These are phyloP conservation scores for Cutaneotrichosporon cavernicola DNA, from an alignment of 1,284 basidiomycete species.

Conservation along the genomic window DNA sequence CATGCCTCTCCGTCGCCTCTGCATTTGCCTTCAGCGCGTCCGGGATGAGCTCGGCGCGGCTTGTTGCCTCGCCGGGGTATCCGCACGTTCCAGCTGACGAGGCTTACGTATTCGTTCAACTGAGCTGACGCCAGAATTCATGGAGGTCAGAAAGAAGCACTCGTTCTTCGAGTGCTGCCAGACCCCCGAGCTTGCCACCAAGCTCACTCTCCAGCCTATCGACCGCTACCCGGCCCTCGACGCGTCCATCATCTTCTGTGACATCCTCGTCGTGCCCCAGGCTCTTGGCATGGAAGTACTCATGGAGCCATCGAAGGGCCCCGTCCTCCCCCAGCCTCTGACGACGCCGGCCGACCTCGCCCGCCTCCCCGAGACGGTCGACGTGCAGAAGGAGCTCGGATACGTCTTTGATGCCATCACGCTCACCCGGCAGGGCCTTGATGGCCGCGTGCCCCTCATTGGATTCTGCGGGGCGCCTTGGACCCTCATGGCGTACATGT, in stretches of 20 bases:
- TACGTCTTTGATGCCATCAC: conserved; percentile 91
- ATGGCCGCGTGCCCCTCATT: conserved; percentile 85
- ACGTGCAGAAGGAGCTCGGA: conserved; percentile 75
- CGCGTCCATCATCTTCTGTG: conserved; percentile 93
- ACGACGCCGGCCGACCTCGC: conserved; percentile 69
- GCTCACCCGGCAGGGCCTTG: conserved; percentile 69
- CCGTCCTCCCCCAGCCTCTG: conserved; percentile 80
- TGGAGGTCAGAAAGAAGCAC: conserved; percentile 74
- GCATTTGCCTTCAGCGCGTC: no score
- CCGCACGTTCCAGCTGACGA: not conserved
- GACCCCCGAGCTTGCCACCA: conserved; percentile 75
- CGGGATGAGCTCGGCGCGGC: no score
- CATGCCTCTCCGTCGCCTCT: no score
- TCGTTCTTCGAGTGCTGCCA: conserved; percentile 93
- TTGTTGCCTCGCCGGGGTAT: not conserved
- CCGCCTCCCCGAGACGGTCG: conserved; percentile 63
- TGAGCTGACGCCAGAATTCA: conserved; percentile 65
- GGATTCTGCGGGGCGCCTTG: conserved; percentile 95
- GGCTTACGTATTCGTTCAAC: not conserved
- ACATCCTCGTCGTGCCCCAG: conserved; percentile 93
- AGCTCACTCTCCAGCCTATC: conserved; percentile 89
- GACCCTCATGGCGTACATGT: conserved; percentile 96
- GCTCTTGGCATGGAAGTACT: conserved; percentile 91
- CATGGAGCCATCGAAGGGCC: conserved; percentile 78
- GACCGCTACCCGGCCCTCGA: conserved; percentile 79